Evolutionary conservation across 345 rosid species (phyloP), one percentile per base, ranked within the genome.

Genomic region (Erysimum cheiranthoides): DNA sequence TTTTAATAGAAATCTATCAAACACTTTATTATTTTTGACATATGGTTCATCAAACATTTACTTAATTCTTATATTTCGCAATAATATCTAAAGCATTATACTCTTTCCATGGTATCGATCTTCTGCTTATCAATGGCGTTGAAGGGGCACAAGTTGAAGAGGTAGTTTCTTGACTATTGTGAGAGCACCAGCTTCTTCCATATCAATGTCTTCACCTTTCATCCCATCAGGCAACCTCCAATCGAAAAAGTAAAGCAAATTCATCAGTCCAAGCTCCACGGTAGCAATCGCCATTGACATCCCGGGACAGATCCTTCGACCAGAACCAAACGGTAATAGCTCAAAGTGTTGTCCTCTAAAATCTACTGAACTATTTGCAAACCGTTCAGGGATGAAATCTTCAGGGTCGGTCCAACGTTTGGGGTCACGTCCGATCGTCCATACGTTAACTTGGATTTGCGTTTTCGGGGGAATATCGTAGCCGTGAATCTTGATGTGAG

Each of bases 231-330:
- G 78, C 61, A 78, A 59, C 3, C 43, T 11, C 78, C 81, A 78
- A 28, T 78, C 78, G n/a, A 57, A 78, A 42, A 35, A 73, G 34
- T 78, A 78, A 63, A 73, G 71, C 72, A 78, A 18, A 73, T 67
- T 78, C 43, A 68, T 4, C 32, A 78, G 31, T 13, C 17, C 74
- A 4, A 66, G 18, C 12, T 78, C 78, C 13, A 73, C 62, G 0
- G 38, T 35, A 18, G 78, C 74, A 12, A 40, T 35, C 4, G 66
- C 85, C 81, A 73, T 68, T 53, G 5, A 10, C 68, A 66, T 80
- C 45, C 80, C 88, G 0, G 88, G 88, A 64, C 88, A 86, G 10
- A 78, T 75, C 71, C 90, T 86, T 73, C 88, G 79, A 70, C 90
- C 90, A 32, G 82, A 81, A 17, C 88, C 90, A 68, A 84, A 84